phyloP scores from a whole-genome alignment of 371 early-diverging fungal species.

The Actinomucor elegans region DNA sequence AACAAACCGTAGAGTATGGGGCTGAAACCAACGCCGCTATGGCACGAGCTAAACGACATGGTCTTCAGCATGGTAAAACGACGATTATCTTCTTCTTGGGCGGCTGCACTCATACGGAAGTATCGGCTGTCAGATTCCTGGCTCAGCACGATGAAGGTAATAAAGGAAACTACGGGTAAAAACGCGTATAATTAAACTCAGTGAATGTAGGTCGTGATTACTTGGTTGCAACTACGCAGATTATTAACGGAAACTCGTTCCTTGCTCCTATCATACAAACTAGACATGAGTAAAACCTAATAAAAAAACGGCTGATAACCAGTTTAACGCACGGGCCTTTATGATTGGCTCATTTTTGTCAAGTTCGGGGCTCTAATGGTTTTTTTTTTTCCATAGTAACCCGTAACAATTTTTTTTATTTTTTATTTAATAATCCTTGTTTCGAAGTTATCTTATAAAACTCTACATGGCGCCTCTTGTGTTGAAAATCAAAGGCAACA shows the following conservation, averaged over 20 bases:
- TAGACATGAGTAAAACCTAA: slow-evolving; percentile 6
- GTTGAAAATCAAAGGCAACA: slow-evolving; percentile 76
- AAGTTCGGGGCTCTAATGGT: too few species aligned
- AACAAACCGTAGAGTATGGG: slow-evolving; percentile 65
- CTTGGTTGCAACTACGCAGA: slow-evolving; percentile 84
- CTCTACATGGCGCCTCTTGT: slow-evolving; percentile 72
- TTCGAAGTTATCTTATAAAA: not conserved
- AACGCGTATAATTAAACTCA: slow-evolving; percentile 3
- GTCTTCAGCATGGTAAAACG: slow-evolving; percentile 61
- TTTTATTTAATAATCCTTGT: slow-evolving; percentile 1
- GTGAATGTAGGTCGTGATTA: slow-evolving; percentile 69
- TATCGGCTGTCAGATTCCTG: slow-evolving; percentile 84
- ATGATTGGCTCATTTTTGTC: slow-evolving; percentile 8
- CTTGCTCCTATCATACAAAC: slow-evolving; percentile 60
- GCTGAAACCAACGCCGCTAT: slow-evolving; percentile 47
- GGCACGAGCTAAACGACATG: slow-evolving; percentile 58
- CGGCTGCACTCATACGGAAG: slow-evolving; percentile 93
- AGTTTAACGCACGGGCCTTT: slow-evolving; percentile 7
- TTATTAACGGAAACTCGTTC: slow-evolving; percentile 80
- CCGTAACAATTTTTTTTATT: slow-evolving; percentile 4
- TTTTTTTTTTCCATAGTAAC: too few species aligned
- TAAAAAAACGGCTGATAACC: not conserved
- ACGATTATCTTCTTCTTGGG: slow-evolving; percentile 93
- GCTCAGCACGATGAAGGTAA: slow-evolving; percentile 75
- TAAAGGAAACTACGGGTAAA: not conserved